Base-by-base conservation (phyloP, 371 early-diverging fungal species). In the Zopfochytrium polystomum region DNA sequence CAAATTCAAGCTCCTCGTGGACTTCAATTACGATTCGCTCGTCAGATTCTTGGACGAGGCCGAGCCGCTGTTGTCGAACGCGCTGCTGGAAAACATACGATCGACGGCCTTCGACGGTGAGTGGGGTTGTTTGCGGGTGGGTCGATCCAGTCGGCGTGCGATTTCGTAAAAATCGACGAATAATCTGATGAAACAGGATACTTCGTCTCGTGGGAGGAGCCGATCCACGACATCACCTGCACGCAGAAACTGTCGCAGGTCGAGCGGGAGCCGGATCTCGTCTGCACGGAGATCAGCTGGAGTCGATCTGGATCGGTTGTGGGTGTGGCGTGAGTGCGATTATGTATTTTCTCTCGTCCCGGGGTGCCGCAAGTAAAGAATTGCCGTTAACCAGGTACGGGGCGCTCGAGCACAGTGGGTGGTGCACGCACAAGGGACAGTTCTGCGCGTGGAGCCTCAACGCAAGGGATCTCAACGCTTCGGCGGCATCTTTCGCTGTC, bases 341-440 rank as follows among this genome's bases (percentile, higher is more conserved):
- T 34, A 20, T 18, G 6, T 22, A 1, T 25, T 38, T 30, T 38
- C 46, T 46, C 2, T 1, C 11, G 20, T 25, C 53, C 30, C n/a
- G n/a, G 22, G 1, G 1, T 18, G 9, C 42, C 25, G 7, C 0
- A 18, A 29, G 18, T 13, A 18, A 18, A 0, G n/a, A n/a, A n/a
- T 11, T 9, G 2, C 1, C 27, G 0, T 22, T 9, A 15, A 1
- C 2, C 33, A 67, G 68, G 31, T 68, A 62, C 32, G 78, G 75
- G 20, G 38, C 52, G 1, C 51, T 22, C 5, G 62, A 62, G 31
- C 78, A 77, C 52, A 51, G 49, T 15, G 63, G 65, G 43, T 74
- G 74, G 74, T 77, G 78, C 53, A 47, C 58, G 5, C 78, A 77
- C 56, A 67, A 68, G 47, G 78, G 78, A 1, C 35, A 55, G 18